A percentile compares a stretch with the other conserved stretches of the same genome.
phyloP scores from a whole-genome alignment of 2,329 filamentous ascomycete species.

The Rugonectria rugulosa region DNA sequence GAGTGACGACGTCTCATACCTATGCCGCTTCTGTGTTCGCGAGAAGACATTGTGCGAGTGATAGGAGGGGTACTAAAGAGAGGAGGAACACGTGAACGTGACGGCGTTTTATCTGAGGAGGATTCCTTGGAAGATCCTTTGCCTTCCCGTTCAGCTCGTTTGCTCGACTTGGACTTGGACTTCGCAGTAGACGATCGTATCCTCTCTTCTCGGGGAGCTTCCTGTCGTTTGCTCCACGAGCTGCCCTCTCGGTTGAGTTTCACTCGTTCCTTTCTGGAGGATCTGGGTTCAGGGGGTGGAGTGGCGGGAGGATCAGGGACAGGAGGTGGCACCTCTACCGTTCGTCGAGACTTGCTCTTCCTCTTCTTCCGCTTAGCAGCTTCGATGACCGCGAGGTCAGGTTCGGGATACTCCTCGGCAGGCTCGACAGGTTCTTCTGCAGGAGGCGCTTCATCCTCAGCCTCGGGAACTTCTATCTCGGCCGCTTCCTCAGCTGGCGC shows the following conservation, averaged over 20 bases:
- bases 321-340: slow-evolving; percentile 47
- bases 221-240: slow-evolving; percentile 80
- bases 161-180: slow-evolving; percentile 65
- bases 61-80: slow-evolving; percentile 74
- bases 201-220: slow-evolving; percentile 52
- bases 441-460: slow-evolving; percentile 26
- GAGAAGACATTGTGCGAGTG: slow-evolving; percentile 73
- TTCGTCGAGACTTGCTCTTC: slow-evolving; percentile 49
- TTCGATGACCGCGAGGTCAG: slow-evolving; percentile 59
- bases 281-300: slow-evolving; percentile 63
- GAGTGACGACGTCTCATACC: slow-evolving; percentile 71
- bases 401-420: slow-evolving; percentile 42
- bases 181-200: slow-evolving; percentile 68
- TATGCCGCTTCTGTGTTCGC: slow-evolving; percentile 66
- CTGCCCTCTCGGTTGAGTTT: slow-evolving; percentile 76
- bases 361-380: slow-evolving; percentile 55
- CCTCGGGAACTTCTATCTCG: slow-evolving; percentile 25
- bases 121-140: slow-evolving; percentile 72
- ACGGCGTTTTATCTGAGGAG: slow-evolving; percentile 70
- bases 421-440: slow-evolving; percentile 35
- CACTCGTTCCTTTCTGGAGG: slow-evolving; percentile 76
- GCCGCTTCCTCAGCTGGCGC: slow-evolving; percentile 39
- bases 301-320: slow-evolving; percentile 55
- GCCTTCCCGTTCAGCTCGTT: slow-evolving; percentile 68
- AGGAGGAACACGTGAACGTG: slow-evolving; percentile 64